Percentiles rank a stretch among this genome's conserved stretches.
Evolutionary conservation across 176 grass and related monocot genomes (phyloP).

Genomic region (Melocanna baccifera): DNA sequence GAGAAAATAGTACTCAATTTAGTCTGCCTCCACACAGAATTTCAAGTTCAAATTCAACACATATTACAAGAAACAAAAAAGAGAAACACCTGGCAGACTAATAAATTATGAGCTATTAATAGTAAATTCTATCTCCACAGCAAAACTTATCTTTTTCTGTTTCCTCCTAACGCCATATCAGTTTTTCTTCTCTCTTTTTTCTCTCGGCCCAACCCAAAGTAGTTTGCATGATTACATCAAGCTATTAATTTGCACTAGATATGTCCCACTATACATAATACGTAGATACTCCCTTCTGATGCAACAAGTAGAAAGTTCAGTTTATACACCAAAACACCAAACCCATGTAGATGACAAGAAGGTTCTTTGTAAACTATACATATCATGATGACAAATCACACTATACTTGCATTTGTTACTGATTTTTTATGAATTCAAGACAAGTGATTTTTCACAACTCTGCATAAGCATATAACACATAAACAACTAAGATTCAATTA

Average conservation of each 20-base stretch:
- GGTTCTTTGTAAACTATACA: not conserved
- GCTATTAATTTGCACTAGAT: too few species aligned
- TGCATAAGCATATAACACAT: not conserved
- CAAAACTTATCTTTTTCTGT: not conserved
- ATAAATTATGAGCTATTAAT: not conserved
- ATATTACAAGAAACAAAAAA: not conserved
- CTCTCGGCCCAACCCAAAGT: too few species aligned
- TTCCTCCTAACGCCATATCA: not conserved
- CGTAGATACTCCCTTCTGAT: not conserved
- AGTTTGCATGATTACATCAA: too few species aligned
- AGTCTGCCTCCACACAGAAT: not conserved
- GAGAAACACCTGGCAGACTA: not conserved
- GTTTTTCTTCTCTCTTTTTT: too few species aligned
- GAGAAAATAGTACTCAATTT: not conserved
- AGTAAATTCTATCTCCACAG: not conserved
- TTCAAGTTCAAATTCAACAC: not conserved
- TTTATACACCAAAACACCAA: not conserved
- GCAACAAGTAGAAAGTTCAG: not conserved
- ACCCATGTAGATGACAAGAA: not conserved
- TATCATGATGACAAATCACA: not conserved
- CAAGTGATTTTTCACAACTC: not conserved
- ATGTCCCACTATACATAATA: not conserved
- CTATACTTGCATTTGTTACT: not conserved
- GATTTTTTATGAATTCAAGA: not conserved
- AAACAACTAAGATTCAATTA: constrained; percentile 6